These are phyloP conservation scores for Fusarium sp. DNA, from an alignment of 2,329 filamentous ascomycete species.

Conservation along the genomic window DNA sequence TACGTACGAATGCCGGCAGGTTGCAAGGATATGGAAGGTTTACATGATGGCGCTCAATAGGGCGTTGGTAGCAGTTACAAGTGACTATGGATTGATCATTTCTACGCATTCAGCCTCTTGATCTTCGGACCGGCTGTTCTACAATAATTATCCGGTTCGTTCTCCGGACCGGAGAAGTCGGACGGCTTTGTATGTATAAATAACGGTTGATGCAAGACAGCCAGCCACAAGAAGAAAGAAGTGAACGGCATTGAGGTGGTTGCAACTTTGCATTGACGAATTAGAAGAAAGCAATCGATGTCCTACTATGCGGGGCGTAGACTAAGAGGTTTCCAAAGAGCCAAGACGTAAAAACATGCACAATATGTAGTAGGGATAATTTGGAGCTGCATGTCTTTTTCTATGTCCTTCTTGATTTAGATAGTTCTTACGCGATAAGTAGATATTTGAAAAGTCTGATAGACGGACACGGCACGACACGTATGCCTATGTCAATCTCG, in stretches of 20 bases:
- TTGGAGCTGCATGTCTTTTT: neutral
- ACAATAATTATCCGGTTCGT: neutral
- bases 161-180: slow-evolving; percentile 7
- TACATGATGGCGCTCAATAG: slow-evolving; percentile 22
- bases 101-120: neutral
- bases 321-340: slow-evolving; percentile 6
- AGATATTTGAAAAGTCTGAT: neutral
- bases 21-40: slow-evolving; percentile 6
- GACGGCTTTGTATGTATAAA: neutral
- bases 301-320: slow-evolving; percentile 17
- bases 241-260: slow-evolving; percentile 5
- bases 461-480: slow-evolving; percentile 1
- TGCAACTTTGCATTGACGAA: slow-evolving; percentile 33
- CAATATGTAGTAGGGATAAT: slow-evolving; percentile 1
- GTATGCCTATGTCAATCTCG: neutral
- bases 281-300: slow-evolving; percentile 6
- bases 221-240: slow-evolving; percentile 1
- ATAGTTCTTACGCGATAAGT: slow-evolving; percentile 10
- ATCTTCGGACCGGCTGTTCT: neutral
- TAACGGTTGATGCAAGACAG: neutral
- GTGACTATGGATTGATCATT: neutral
- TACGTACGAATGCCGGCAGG: slow-evolving; percentile 30
- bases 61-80: slow-evolving; percentile 3
- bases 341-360: slow-evolving; percentile 16
- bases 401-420: slow-evolving; percentile 22